Conservation (phyloP, 2,329 filamentous ascomycete genomes). For the Beauveria asiatica region DNA sequence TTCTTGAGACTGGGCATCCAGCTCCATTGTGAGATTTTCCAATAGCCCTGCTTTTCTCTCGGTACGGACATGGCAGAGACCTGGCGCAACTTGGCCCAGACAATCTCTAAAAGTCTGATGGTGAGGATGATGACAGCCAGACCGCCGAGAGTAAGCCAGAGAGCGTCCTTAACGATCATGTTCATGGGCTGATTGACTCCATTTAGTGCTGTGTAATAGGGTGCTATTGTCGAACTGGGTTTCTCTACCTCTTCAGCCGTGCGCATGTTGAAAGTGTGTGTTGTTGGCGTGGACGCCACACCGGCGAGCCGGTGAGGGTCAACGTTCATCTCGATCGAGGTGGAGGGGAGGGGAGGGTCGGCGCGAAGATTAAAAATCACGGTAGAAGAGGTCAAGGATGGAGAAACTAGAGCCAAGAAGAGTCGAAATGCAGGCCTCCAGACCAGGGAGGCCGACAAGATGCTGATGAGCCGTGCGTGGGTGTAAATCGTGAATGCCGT, state of each 20-base stretch:
- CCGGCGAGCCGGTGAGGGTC: constrained; percentile 24
- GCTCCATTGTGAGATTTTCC: constrained; percentile 47
- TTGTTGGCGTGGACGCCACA: constrained; percentile 21
- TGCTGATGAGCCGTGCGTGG: constrained; percentile 2
- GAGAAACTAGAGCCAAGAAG: neutral
- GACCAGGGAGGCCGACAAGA: constrained; percentile 5
- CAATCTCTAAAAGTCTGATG: constrained; percentile 45
- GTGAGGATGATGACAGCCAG: constrained; percentile 44
- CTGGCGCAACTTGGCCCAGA: constrained; percentile 48
- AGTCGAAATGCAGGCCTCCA: constrained; percentile 2
- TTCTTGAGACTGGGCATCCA: constrained; percentile 57
- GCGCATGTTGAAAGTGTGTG: constrained; percentile 20
- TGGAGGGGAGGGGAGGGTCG: neutral
- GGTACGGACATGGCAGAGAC: constrained; percentile 48
- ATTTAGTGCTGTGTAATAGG: constrained; percentile 47
- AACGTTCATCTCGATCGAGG: constrained; percentile 17
- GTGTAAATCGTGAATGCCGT: neutral
- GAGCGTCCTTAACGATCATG: constrained; percentile 44
- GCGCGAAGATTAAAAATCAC: constrained; percentile 5
- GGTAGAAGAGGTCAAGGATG: neutral
- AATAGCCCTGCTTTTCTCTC: constrained; percentile 48
- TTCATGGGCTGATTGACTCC: constrained; percentile 54
- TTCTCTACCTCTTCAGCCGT: constrained; percentile 18
- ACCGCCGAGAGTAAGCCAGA: constrained; percentile 55
- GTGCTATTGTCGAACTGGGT: constrained; percentile 41